These are phyloP conservation scores for Lentithecium fluviatile DNA, from an alignment of 495 filamentous ascomycete genomes.

Conservation along the genomic window DNA sequence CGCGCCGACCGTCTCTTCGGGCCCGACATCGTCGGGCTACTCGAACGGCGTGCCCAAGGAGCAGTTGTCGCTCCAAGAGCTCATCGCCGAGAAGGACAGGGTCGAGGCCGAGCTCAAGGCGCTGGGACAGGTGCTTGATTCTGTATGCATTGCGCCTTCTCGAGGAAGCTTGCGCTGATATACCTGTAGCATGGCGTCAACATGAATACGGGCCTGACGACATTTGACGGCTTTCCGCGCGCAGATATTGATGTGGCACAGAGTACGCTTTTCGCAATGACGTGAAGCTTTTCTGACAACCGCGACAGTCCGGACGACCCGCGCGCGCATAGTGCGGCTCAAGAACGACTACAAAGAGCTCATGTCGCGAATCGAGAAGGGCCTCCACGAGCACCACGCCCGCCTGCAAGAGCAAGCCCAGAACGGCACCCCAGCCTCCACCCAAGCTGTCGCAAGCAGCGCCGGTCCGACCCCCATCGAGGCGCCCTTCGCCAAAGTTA, in stretches of 20 bases:
- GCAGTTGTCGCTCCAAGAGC: slow-evolving; percentile 46
- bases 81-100: slow-evolving; percentile 73
- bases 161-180: slow-evolving; percentile 4
- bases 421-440: slow-evolving; percentile 2
- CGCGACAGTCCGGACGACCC: slow-evolving; percentile 75
- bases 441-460: slow-evolving; percentile 2
- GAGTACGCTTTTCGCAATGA: slow-evolving; percentile 53
- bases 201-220: slow-evolving; percentile 87
- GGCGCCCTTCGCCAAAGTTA: slow-evolving; percentile 85
- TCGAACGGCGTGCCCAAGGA: slow-evolving; percentile 39
- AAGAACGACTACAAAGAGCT: slow-evolving; percentile 91
- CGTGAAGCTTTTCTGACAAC: slow-evolving; percentile 2
- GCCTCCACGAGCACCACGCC: slow-evolving; percentile 77
- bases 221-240: slow-evolving; percentile 89
- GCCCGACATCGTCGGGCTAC: slow-evolving; percentile 39
- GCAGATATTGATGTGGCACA: slow-evolving; percentile 94
- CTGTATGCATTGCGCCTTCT: slow-evolving; percentile 55
- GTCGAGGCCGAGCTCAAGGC: slow-evolving; percentile 83
- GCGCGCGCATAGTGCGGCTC: slow-evolving; percentile 83
- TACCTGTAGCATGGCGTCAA: slow-evolving; percentile 74
- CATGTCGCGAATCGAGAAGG: slow-evolving; percentile 77
- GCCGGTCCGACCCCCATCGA: slow-evolving; percentile 47
- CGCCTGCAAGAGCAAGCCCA: slow-evolving; percentile 42
- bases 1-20: slow-evolving; percentile 45
- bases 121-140: slow-evolving; percentile 79